Evolutionary conservation across 129 eudicot species (phyloP).

Genomic region (Smallanthus sonchifolius): DNA sequence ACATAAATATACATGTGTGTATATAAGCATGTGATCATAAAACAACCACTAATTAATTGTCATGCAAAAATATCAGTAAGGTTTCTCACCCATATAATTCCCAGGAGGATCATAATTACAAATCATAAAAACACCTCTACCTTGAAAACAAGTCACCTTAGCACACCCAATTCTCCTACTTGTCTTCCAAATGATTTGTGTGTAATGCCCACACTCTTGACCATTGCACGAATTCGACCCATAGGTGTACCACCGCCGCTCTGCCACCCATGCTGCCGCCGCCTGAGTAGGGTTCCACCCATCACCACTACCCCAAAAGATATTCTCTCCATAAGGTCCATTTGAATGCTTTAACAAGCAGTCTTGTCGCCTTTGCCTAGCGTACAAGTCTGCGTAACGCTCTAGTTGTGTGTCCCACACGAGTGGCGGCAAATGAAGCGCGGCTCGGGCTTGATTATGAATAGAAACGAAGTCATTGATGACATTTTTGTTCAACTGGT

Average conservation of each 20-base stretch:
- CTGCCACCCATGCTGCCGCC: conserved; percentile 60
- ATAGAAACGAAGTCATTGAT: conserved; percentile 39
- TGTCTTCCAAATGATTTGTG: conserved; percentile 64
- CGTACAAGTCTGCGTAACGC: conserved; percentile 50
- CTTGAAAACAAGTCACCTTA: conserved; percentile 44
- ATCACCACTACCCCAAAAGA: conserved; percentile 77
- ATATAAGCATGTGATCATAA: conserved; percentile 15
- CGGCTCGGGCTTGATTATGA: conserved; percentile 60
- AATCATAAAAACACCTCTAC: conserved; percentile 60
- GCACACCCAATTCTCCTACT: conserved; percentile 72
- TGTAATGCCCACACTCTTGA: conserved; percentile 77
- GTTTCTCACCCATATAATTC: conserved; percentile 68
- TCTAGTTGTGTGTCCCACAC: conserved; percentile 58
- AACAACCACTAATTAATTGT: neutral
- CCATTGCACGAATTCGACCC: conserved; percentile 47
- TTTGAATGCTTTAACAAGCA: conserved; percentile 63
- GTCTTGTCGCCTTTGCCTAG: conserved; percentile 46
- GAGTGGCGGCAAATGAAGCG: conserved; percentile 42
- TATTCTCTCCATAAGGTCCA: conserved; percentile 77
- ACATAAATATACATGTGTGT: neutral
- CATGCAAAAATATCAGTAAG: conserved; percentile 43
- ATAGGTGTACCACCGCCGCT: conserved; percentile 49
- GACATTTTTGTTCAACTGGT: neutral
- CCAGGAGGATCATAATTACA: conserved; percentile 90
- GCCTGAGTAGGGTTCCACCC: conserved; percentile 66